Evolutionary conservation across 352 stramenopile genomes (phyloP).

Genomic region (Pythium scleroteichum): DNA sequence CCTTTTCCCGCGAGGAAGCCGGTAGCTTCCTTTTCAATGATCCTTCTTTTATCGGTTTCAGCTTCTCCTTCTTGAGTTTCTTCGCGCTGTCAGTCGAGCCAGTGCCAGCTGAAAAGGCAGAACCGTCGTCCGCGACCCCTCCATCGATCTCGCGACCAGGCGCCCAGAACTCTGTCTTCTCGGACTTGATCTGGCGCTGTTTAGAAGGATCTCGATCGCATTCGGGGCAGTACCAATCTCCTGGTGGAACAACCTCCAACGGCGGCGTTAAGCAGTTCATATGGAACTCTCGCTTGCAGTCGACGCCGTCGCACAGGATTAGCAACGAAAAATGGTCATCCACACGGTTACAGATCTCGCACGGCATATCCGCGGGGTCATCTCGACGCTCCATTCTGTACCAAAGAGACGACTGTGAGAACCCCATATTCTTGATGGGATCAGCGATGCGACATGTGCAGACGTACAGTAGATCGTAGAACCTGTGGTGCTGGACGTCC

Average conservation of each 20-base stretch:
- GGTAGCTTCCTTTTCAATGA: slow-evolving; percentile 60
- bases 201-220: slow-evolving; percentile 49
- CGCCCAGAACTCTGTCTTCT: slow-evolving; percentile 19
- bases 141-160: slow-evolving; percentile 12
- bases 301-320: slow-evolving; percentile 82
- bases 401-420: not conserved
- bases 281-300: slow-evolving; percentile 85
- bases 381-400: slow-evolving; percentile 69
- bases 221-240: slow-evolving; percentile 81
- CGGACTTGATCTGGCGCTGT: slow-evolving; percentile 25
- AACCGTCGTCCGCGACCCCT: slow-evolving; percentile 8
- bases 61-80: slow-evolving; percentile 62
- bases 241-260: slow-evolving; percentile 55
- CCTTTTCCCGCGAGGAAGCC: slow-evolving; percentile 40
- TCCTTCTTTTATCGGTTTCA: slow-evolving; percentile 44
- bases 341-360: slow-evolving; percentile 78
- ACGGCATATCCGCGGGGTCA: slow-evolving; percentile 77
- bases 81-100: slow-evolving; percentile 17
- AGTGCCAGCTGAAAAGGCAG: slow-evolving; percentile 3
- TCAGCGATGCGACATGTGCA: not conserved
- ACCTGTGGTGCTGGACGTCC: slow-evolving; percentile 50
- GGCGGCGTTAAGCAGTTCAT: slow-evolving; percentile 82
- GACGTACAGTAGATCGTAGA: slow-evolving; percentile 83
- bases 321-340: slow-evolving; percentile 80
- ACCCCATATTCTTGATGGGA: not conserved